Evolutionary conservation across 495 filamentous ascomycete genomes (phyloP), one percentile per base, ranked within the genome.

Genomic region (Hypoxylon lenormandii): DNA sequence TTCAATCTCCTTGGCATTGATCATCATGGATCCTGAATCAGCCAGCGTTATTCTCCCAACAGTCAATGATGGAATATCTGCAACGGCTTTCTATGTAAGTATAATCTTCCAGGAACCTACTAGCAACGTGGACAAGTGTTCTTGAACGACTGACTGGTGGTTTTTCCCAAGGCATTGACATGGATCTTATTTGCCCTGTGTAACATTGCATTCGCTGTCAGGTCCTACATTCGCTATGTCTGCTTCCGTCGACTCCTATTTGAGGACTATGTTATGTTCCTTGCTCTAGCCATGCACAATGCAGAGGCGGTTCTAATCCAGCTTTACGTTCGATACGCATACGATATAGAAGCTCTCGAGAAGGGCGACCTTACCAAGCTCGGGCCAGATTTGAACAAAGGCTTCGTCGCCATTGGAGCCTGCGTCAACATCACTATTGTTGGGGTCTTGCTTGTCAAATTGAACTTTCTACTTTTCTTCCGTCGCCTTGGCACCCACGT

Each of bases 261-360:
- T 26, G 67, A 70, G 26, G 67, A 70, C 60, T 70, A 47, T 10
- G n/a, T 70, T 12, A 65, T 70, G 67, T 18, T 65, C n/a, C 6
- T 60, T 12, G 67, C 60, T 1, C 46, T 70, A 36, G 18, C 33
- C 5, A 2, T 65, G 1, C 47, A 52, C 53, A 55, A 1, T 13
- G 47, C 48, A 23, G 26, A 52, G 2, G 40, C 55, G 12, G 18
- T 70, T 18, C 5, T 65, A 0, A 43, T 36, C 5, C 67, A 70
- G 40, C 23, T 64, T 8, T 65, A 16, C 33, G 36, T 65, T 18
- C 16, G 15, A 11, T 36, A 65, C 28, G 18, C 48, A 4, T 70
- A 60, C 33, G 42, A 45, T 1, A 13, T 65, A 11, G 58, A 63
- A 28, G 48, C 48, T 19, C 54, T 57, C 67, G 22, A 56, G 8